These are phyloP conservation scores for Chlorella sp. DNA, from an alignment of 139 green algal genomes.

Conservation along the genomic window DNA sequence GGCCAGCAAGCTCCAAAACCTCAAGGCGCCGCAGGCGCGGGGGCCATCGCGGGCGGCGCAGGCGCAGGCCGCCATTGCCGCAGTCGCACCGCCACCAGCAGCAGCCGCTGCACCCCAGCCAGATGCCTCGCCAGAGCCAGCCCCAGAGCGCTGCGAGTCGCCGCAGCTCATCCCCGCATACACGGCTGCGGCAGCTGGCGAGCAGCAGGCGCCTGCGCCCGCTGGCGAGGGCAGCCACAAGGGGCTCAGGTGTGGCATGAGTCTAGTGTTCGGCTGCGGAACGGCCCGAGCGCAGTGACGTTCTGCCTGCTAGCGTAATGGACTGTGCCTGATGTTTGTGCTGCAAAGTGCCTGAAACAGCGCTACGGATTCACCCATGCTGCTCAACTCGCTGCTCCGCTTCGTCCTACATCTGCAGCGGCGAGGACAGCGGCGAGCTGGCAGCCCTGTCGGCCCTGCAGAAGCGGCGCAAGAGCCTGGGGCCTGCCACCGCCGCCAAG, in stretches of 20 bases:
- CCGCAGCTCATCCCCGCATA: neutral
- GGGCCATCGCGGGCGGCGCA: neutral
- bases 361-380: neutral
- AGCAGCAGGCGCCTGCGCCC: neutral
- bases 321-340: no score
- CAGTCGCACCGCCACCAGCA: neutral
- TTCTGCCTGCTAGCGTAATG: no score
- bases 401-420: neutral
- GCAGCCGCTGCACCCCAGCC: neutral
- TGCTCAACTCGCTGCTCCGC: neutral
- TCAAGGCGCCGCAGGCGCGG: constrained; percentile 4
- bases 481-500: neutral
- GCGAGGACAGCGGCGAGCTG: constrained; percentile 21
- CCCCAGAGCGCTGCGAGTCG: constrained; percentile 15
- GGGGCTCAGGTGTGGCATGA: neutral
- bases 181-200: neutral
- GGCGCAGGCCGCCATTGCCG: neutral
- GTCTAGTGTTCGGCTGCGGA: no score
- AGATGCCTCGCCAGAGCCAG: neutral
- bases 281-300: no score
- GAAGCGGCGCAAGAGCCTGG: constrained; percentile 25
- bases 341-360: no score
- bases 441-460: constrained; percentile 12
- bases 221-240: neutral
- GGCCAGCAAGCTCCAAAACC: constrained; percentile 35